Evolutionary conservation across 768 basidiomycete genomes (phyloP), one percentile per base, ranked within the genome.

Genomic region (Suillus discolor): DNA sequence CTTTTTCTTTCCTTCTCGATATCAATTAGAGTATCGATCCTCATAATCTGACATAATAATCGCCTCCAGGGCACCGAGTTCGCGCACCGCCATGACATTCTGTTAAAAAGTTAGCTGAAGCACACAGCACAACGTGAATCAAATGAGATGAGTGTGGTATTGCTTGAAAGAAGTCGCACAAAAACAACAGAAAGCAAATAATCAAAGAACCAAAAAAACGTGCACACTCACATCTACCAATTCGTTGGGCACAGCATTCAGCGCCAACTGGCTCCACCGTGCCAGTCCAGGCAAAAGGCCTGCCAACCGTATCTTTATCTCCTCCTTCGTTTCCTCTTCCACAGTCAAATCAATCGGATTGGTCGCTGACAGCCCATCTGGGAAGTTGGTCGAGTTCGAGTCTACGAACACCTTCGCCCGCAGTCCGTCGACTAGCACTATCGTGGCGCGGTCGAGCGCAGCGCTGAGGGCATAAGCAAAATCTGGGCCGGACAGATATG

Each of bases 221-320:
- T 11, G 15, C 23, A 25, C 8, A 84, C 91, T 77, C 73, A 94
- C 94, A 79, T 96, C 93, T 34, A 94, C 85, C 68, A 94, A 79
- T 74, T 92, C 92, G 73, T 93, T 94, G 42, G 92, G 93, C 63
- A 89, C 73, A 20, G 85, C 85, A 67, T 87, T 83, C 69, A 94
- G 74, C 45, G 89, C 88, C 65, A 87, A 65, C 68, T 85, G 85
- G 71, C 89, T 89, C 93, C 94, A 95, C 64, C 87, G 80, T 63
- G 91, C 88, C 49, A 97, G 78, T 1, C 87, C 90, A 5, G 95
- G 96, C 36, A 98, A 78, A 69, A 97, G 78, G 6, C 89, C 88
- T 16, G 94, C 96, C 16, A 97, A 76, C 55, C 92, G 80, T 60
- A 93, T 85, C 69, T 84, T 82, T 59, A 82, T 74, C 36, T 84